Conservation (phyloP, 2,329 filamentous ascomycete species). For the Sarocladium strictum region DNA sequence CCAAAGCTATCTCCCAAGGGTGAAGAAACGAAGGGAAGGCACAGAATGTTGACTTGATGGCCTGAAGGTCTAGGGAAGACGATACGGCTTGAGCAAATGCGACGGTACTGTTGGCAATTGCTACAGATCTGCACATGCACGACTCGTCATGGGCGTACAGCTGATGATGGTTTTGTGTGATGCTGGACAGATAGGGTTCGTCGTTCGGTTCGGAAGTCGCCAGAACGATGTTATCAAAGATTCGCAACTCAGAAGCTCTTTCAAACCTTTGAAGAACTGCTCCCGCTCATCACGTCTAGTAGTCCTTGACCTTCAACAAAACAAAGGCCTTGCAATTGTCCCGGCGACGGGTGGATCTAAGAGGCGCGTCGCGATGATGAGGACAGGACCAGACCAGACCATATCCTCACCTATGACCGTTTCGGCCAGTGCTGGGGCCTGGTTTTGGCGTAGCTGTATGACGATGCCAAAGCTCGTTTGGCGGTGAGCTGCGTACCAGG, state of each 20-base stretch:
- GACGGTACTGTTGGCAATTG: neutral
- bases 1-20: neutral
- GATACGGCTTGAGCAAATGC: neutral
- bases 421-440: neutral
- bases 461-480: conserved; percentile 1
- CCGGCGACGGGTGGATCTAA: conserved; percentile 3
- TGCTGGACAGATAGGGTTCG: neutral
- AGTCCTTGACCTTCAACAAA: conserved; percentile 4
- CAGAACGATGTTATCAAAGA: neutral
- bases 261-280: no score
- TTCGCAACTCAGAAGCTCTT: neutral
- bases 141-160: neutral
- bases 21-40: neutral
- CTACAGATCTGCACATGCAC: neutral
- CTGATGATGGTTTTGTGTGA: neutral
- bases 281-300: neutral
- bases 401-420: neutral
- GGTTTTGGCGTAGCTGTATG: neutral
- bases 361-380: neutral
- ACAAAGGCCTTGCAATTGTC: conserved; percentile 1
- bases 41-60: neutral
- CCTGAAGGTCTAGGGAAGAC: neutral
- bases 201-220: neutral
- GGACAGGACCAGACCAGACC: no score
- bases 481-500: conserved; percentile 1